phyloP scores from a whole-genome alignment of 176 grass and related monocot genomes.

The Musa beccarii region DNA sequence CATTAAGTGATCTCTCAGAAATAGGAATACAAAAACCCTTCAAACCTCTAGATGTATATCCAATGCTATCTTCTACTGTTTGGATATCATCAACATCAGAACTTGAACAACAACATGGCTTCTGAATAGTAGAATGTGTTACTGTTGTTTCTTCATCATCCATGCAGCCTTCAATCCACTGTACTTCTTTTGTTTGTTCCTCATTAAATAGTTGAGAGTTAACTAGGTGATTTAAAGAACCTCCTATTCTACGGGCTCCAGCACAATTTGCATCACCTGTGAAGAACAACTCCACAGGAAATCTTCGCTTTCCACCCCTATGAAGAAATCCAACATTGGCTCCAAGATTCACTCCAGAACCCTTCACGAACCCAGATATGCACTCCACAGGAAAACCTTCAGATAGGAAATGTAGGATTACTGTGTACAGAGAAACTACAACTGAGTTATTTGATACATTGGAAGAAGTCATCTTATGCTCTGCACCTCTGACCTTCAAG shows the following conservation, averaged over 20 bases:
- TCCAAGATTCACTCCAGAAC: constrained; percentile 41
- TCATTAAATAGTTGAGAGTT: constrained; percentile 37
- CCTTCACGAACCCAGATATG: constrained; percentile 29
- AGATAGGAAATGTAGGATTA: constrained; percentile 65
- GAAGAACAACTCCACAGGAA: constrained; percentile 54
- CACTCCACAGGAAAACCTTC: constrained; percentile 53
- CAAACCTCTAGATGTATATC: constrained; percentile 44
- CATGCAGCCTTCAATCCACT: constrained; percentile 69
- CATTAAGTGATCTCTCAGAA: constrained; percentile 37
- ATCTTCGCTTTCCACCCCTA: constrained; percentile 51
- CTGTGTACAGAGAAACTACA: constrained; percentile 67
- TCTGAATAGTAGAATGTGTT: constrained; percentile 56
- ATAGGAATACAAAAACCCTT: constrained; percentile 46
- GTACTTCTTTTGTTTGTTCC: constrained; percentile 43
- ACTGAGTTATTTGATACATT: constrained; percentile 42
- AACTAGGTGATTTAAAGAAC: constrained; percentile 40
- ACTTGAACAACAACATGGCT: constrained; percentile 67
- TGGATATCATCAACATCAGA: constrained; percentile 37
- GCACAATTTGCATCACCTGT: constrained; percentile 46
- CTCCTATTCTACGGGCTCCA: constrained; percentile 57
- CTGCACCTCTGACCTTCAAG: constrained; percentile 47
- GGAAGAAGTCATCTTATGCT: constrained; percentile 39
- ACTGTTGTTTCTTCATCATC: constrained; percentile 50
- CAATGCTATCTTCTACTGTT: constrained; percentile 43
- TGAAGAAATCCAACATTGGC: constrained; percentile 63